These are phyloP conservation scores for Fagopyrum tataricum DNA, from an alignment of 148 eudicot species.

Conservation along the genomic window DNA sequence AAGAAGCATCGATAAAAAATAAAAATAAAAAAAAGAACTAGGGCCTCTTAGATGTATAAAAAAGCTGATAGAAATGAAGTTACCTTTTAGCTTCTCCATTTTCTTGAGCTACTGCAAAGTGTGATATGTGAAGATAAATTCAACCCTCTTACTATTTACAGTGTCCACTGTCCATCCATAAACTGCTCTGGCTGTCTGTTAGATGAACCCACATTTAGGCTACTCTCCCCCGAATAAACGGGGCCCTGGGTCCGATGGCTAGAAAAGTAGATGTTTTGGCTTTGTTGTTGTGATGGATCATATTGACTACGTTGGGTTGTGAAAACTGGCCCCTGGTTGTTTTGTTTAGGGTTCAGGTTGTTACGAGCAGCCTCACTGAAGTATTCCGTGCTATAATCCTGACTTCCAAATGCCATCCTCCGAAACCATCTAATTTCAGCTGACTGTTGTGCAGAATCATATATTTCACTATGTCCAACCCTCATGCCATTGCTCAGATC, in stretches of 20 bases:
- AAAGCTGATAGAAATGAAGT: background rate
- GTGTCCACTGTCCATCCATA: background rate
- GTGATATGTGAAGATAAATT: background rate
- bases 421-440: constrained; percentile 81
- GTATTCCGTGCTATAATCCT: constrained; percentile 60
- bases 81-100: background rate
- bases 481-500: constrained; percentile 87
- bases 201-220: background rate
- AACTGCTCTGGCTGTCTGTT: constrained; percentile 1
- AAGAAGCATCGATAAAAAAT: background rate
- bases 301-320: constrained; percentile 1
- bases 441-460: constrained; percentile 71
- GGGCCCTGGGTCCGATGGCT: constrained; percentile 13
- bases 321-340: background rate
- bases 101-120: background rate
- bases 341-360: constrained; percentile 4
- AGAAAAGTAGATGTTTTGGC: constrained; percentile 11
- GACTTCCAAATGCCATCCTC: constrained; percentile 92
- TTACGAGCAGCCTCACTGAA: constrained; percentile 11
- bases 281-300: background rate
- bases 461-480: constrained; percentile 79
- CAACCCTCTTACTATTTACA: background rate
- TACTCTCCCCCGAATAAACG: background rate
- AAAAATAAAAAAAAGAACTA: background rate
- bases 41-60: background rate